These are phyloP conservation scores for Puccinia horiana DNA, from an alignment of 1,284 basidiomycete species.

Conservation along the genomic window DNA sequence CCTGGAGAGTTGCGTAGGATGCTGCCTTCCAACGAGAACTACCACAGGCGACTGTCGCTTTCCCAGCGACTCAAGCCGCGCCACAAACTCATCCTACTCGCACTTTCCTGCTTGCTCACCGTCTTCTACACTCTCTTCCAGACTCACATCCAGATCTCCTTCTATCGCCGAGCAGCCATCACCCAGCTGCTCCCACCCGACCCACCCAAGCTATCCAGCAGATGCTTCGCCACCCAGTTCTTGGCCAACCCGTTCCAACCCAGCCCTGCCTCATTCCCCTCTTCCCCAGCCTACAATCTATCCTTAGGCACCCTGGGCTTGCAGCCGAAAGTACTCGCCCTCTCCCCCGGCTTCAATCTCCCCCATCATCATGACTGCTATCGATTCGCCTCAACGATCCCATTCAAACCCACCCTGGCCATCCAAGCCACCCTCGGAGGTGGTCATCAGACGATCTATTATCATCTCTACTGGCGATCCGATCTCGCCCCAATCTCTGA, in stretches of 20 bases:
- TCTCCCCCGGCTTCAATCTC: constrained; percentile 43
- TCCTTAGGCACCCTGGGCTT: constrained; percentile 23
- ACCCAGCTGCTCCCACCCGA: constrained; percentile 16
- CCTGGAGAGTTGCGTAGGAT: no score
- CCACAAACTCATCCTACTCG: constrained; percentile 1
- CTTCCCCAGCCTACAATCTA: constrained; percentile 36
- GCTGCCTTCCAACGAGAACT: not conserved
- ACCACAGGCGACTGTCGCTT: not conserved
- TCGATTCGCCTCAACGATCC: constrained; percentile 25
- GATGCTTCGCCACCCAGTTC: constrained; percentile 17
- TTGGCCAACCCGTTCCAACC: constrained; percentile 6
- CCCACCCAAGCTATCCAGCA: constrained; percentile 1
- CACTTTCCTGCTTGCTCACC: not conserved
- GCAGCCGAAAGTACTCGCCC: constrained; percentile 18
- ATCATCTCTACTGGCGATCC: constrained; percentile 85
- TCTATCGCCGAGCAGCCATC: constrained; percentile 16
- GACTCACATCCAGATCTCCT: constrained; percentile 44
- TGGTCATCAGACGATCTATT: constrained; percentile 56
- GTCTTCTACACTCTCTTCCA: constrained; percentile 2
- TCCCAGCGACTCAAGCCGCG: not conserved
- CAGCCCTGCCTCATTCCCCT: not conserved
- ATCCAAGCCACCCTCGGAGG: not conserved
- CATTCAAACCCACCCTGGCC: not conserved
- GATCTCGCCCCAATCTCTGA: constrained; percentile 75
- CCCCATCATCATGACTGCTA: constrained; percentile 47